Evolutionary conservation across 2,329 filamentous ascomycete genomes (phyloP).

Genomic region (Botrytis paeoniae): DNA sequence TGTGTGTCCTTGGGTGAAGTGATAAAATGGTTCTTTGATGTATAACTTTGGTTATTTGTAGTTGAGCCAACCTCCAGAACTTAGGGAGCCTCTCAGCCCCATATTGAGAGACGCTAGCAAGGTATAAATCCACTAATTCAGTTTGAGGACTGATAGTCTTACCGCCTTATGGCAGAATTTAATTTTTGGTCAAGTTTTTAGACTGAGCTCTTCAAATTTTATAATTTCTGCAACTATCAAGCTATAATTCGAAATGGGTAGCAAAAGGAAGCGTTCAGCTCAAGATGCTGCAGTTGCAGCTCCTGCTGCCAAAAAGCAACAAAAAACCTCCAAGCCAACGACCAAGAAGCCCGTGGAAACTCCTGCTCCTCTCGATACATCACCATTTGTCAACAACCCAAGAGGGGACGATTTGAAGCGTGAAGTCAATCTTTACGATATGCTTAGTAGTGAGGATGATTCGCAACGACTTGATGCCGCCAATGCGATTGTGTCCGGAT

Average conservation of each 20-base stretch:
- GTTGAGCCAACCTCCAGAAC: background rate
- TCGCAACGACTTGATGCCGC: slow-evolving; percentile 57
- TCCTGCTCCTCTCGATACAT: slow-evolving; percentile 28
- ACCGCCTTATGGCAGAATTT: slow-evolving; percentile 18
- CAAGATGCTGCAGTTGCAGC: slow-evolving; percentile 27
- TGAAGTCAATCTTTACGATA: slow-evolving; percentile 59
- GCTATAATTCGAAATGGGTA: slow-evolving; percentile 39
- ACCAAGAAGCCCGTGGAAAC: slow-evolving; percentile 22
- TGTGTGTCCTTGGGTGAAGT: background rate
- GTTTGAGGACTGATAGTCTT: background rate
- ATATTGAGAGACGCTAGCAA: slow-evolving; percentile 2
- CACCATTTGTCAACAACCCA: slow-evolving; percentile 51
- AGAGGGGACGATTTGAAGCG: slow-evolving; percentile 53
- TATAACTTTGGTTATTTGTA: background rate
- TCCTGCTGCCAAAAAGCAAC: slow-evolving; percentile 33
- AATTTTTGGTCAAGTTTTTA: slow-evolving; percentile 18
- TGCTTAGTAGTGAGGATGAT: slow-evolving; percentile 58
- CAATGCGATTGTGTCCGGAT: slow-evolving; percentile 54
- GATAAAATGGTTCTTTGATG: background rate
- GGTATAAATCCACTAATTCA: background rate
- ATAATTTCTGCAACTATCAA: background rate
- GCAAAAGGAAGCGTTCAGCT: slow-evolving; percentile 44
- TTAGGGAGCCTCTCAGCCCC: background rate
- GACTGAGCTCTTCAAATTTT: background rate
- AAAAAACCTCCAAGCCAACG: slow-evolving; percentile 23